Evolutionary conservation across 495 filamentous ascomycete species (phyloP).

Genomic region (Glarea lozoyensis): DNA sequence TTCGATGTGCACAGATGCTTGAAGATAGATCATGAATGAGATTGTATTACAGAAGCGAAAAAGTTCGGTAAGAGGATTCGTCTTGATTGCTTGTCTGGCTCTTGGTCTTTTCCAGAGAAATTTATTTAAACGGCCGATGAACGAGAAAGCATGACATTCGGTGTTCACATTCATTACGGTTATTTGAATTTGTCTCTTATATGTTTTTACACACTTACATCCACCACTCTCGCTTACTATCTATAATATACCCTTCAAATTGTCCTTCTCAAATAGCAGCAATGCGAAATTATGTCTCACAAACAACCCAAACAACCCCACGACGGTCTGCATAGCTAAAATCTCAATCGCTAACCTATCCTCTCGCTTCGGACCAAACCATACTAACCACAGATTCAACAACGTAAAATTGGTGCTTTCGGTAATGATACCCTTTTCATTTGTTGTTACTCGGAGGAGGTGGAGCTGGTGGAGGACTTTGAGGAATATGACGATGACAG

Average conservation of each 20-base stretch:
- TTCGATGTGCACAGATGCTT: no score
- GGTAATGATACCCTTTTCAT: slow-evolving; percentile 59
- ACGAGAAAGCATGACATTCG: background rate
- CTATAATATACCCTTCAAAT: slow-evolving; percentile 37
- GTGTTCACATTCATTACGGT: background rate
- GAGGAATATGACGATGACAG: slow-evolving; percentile 48
- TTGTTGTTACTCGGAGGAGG: slow-evolving; percentile 52
- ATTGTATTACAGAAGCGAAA: no score
- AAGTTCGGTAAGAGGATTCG: no score
- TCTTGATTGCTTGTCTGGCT: no score
- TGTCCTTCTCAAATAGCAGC: slow-evolving; percentile 80
- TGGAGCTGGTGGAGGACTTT: slow-evolving; percentile 54
- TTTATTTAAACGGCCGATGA: no score
- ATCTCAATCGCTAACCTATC: slow-evolving; percentile 72
- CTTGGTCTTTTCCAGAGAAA: no score
- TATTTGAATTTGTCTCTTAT: background rate
- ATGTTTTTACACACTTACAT: background rate
- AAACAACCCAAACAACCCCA: slow-evolving; percentile 75
- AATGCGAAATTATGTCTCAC: slow-evolving; percentile 77
- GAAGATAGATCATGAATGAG: no score
- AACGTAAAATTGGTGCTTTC: slow-evolving; percentile 89
- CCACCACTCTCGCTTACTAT: background rate
- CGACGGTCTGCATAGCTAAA: slow-evolving; percentile 58
- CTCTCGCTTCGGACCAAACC: slow-evolving; percentile 87
- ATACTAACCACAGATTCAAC: slow-evolving; percentile 91